Evolutionary conservation across 2,329 filamentous ascomycete genomes (phyloP).

Genomic region (Fusarium stilboides): DNA sequence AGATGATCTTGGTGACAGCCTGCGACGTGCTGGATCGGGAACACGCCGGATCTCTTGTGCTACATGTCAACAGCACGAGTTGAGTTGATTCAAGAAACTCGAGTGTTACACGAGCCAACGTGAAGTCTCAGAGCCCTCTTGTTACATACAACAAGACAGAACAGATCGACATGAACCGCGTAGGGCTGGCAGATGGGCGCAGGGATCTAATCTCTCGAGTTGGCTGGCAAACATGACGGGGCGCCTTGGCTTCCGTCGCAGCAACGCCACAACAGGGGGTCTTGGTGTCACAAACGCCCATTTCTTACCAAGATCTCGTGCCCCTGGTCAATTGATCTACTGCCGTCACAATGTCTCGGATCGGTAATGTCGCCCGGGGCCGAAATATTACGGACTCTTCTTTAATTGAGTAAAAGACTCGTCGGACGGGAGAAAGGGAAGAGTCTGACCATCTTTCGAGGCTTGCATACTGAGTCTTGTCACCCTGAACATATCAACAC

Average conservation of each 20-base stretch:
- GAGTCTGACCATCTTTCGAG: background rate
- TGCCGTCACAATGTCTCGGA: constrained; percentile 30
- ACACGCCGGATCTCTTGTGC: constrained; percentile 45
- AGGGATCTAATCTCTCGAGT: constrained; percentile 22
- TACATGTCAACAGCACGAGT: constrained; percentile 22
- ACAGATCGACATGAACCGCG: constrained; percentile 2
- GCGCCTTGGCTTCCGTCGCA: constrained; percentile 19
- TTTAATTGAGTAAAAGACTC: constrained; percentile 1
- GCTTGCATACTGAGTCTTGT: constrained; percentile 15
- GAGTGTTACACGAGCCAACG: constrained; percentile 28
- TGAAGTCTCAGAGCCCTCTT: constrained; percentile 1
- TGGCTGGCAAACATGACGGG: constrained; percentile 20
- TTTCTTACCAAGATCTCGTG: constrained; percentile 27
- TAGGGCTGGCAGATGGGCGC: constrained; percentile 27
- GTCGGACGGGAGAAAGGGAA: constrained; percentile 1
- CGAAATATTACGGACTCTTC: constrained; percentile 40
- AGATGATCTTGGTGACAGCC: constrained; percentile 32
- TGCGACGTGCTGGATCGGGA: constrained; percentile 46
- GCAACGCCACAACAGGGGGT: constrained; percentile 29
- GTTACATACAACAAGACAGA: constrained; percentile 6
- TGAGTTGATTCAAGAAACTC: constrained; percentile 12
- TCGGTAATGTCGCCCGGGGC: constrained; percentile 21
- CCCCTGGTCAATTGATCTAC: constrained; percentile 35
- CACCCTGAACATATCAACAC: constrained; percentile 4
- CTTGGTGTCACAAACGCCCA: constrained; percentile 30